These are phyloP conservation scores for Trichoderma gracile DNA, from an alignment of 2,329 filamentous ascomycete species.

Conservation along the genomic window DNA sequence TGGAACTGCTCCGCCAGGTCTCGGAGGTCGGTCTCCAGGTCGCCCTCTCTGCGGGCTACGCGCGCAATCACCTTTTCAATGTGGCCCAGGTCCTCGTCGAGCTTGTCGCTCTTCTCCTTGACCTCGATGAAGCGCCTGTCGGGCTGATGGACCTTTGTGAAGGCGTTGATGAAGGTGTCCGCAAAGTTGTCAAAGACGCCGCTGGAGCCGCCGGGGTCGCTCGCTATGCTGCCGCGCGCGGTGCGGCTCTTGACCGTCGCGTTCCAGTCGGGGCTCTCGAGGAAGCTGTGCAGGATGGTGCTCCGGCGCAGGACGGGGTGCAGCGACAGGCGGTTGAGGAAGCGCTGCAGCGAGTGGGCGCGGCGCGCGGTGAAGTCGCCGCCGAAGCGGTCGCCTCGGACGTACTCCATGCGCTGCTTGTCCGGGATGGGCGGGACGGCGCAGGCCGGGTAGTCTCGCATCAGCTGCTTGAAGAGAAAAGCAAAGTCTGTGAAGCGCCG, in stretches of 20 bases:
- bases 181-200: constrained; percentile 94
- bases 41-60: constrained; percentile 81
- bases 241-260: constrained; percentile 84
- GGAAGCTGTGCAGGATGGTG: constrained; percentile 79
- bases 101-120: constrained; percentile 85
- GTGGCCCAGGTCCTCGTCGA: constrained; percentile 88
- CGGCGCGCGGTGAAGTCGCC: constrained; percentile 87
- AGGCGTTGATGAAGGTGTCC: constrained; percentile 95
- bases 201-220: constrained; percentile 51
- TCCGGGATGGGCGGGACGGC: constrained; percentile 94
- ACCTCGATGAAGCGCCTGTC: constrained; percentile 95
- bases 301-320: constrained; percentile 87
- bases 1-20: constrained; percentile 95
- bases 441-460: constrained; percentile 83
- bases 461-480: constrained; percentile 90
- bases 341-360: constrained; percentile 87
- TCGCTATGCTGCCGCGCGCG: constrained; percentile 59
- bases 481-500: constrained; percentile 97
- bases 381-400: constrained; percentile 92
- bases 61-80: constrained; percentile 95
- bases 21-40: constrained; percentile 83
- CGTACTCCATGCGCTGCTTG: constrained; percentile 99
- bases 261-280: constrained; percentile 96
- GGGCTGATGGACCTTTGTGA: constrained; percentile 93
- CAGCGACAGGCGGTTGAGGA: constrained; percentile 80